These are phyloP conservation scores for Simmondsia chinensis DNA, from an alignment of 148 eudicot species.

Conservation along the genomic window DNA sequence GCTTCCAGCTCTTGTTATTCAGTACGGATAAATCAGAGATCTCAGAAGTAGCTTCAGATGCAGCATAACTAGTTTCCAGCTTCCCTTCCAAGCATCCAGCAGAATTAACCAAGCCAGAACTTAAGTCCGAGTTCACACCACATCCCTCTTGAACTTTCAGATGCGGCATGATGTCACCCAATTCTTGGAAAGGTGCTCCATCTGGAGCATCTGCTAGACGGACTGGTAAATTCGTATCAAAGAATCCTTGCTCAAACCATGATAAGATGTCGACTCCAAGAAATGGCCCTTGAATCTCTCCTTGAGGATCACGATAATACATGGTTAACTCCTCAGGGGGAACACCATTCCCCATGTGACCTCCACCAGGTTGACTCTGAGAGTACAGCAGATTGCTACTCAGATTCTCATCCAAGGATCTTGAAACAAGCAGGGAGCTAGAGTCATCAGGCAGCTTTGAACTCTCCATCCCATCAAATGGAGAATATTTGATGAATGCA, in stretches of 20 bases:
- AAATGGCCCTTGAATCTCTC: constrained; percentile 93
- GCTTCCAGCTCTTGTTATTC: too few species aligned
- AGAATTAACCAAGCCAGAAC: constrained; percentile 27
- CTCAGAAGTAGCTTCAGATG: too few species aligned
- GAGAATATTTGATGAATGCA: constrained; percentile 17
- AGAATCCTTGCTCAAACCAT: constrained; percentile 98
- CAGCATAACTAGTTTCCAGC: too few species aligned
- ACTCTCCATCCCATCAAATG: constrained; percentile 19
- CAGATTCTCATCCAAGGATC: constrained; percentile 34
- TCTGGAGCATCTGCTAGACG: constrained; percentile 73
- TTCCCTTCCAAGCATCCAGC: too few species aligned
- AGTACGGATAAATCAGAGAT: too few species aligned
- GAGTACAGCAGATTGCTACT: constrained; percentile 21
- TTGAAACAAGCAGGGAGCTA: constrained; percentile 30
- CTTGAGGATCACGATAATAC: constrained; percentile 86
- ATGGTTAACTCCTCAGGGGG: constrained; percentile 74
- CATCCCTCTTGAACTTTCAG: constrained; percentile 36
- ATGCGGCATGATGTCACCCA: constrained; percentile 88
- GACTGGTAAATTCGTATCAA: constrained; percentile 73
- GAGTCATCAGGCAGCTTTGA: constrained; percentile 41
- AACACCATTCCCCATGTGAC: constrained; percentile 28
- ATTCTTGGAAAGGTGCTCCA: constrained; percentile 48
- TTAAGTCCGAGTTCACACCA: constrained; percentile 18
- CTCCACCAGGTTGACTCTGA: constrained; percentile 21
- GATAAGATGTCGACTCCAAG: constrained; percentile 90